Evolutionary conservation across 2,329 filamentous ascomycete species (phyloP), one percentile per base, ranked within the genome.

Genomic region (Epicoccum sorghinum): DNA sequence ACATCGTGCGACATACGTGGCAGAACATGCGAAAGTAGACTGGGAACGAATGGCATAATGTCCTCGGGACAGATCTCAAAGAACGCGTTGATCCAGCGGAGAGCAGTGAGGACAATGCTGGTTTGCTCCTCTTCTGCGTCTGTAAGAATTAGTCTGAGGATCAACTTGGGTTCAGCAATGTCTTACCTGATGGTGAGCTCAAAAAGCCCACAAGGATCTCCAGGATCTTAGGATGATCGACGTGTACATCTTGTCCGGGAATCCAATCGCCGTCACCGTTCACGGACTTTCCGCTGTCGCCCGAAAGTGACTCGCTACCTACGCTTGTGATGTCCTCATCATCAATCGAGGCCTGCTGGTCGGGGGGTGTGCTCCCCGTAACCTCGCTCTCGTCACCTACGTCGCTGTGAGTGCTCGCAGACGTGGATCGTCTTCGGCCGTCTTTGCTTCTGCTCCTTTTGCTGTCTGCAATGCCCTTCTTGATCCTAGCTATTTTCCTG

Each of bases 11-110:
- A 93, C 84, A 99, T 91, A 25, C 93, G 92, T 13, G 95, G 96
- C 25, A 99, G 83, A 51, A 99, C 89, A 68, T 97, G 91, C 1
- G 92, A 91, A 38, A 99, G 79, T 27, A 99, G 88, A 64, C 91
- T 90, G 22, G 96, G 96, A 0, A 96, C 95, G 73, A 98, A 98
- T 4, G 90, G 90, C 37, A 99, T 82, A 4, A 99, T 96, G 68
- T 99, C 95, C 71, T 97, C 95, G 0, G 95, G 93, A 65, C 93
- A 97, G 40, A 99, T 98, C 60, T 98, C 93, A 64, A 99, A 89
- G 72, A 99, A 97, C 55, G 89, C 90, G 62, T 97, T 92, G 60
- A 99, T 92, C 95, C 95, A 99, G 58, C 91, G 86, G 25, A 99
- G 80, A 3, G 93, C 92, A 47, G 96, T 96, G 35, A 97, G 82